Percentiles rank a stretch among this genome's conserved stretches.
phyloP scores from a whole-genome alignment of 768 basidiomycete species.

The Xanthoconium purpureum region DNA sequence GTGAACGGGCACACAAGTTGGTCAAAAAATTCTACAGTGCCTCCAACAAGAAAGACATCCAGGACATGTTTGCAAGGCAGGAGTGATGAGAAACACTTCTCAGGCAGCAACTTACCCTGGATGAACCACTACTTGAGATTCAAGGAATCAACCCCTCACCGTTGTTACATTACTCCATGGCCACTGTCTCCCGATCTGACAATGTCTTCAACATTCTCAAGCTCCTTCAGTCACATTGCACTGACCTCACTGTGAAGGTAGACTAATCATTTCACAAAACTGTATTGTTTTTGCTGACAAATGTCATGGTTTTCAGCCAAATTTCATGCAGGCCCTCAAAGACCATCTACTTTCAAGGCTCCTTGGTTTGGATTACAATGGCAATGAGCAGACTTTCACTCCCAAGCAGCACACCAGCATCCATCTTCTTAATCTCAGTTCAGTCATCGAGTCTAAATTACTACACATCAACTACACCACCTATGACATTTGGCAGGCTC shows the following conservation, averaged over 20 bases:
- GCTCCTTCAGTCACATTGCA: background rate
- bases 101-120: background rate
- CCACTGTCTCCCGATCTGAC: background rate
- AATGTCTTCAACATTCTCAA: background rate
- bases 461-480: no score
- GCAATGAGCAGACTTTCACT: slow-evolving; percentile 5
- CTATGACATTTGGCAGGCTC: no score
- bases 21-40: slow-evolving; percentile 28
- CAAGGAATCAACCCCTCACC: background rate
- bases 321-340: background rate
- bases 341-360: background rate
- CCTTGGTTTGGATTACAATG: background rate
- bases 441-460: background rate
- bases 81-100: slow-evolving; percentile 4
- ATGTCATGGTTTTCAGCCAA: background rate
- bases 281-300: background rate
- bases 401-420: background rate
- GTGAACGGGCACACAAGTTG: background rate
- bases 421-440: background rate
- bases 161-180: slow-evolving; percentile 5
- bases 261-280: background rate
- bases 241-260: slow-evolving; percentile 11
- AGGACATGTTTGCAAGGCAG: slow-evolving; percentile 4
- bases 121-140: background rate
- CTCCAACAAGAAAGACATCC: slow-evolving; percentile 18